Evolutionary conservation across 2,329 filamentous ascomycete species (phyloP).

Genomic region (Talaromyces sp.): DNA sequence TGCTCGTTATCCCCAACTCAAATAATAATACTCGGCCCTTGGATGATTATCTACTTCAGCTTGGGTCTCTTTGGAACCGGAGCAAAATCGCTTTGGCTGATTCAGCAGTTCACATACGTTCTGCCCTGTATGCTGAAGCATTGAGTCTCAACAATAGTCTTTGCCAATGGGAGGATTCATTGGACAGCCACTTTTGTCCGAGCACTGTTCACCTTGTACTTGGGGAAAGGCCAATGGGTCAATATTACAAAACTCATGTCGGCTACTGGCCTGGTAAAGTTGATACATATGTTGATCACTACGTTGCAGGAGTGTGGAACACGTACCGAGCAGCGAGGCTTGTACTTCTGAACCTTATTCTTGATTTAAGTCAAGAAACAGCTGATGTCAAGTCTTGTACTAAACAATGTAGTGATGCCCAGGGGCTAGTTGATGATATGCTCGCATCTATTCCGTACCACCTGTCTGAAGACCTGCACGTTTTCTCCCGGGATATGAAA

Average conservation of each 20-base stretch:
- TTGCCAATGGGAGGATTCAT: not conserved
- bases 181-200: not conserved
- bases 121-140: not conserved
- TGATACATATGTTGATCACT: conserved; percentile 3
- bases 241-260: not conserved
- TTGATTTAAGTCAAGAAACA: not conserved
- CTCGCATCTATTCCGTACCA: conserved; percentile 4
- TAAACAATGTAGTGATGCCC: not conserved
- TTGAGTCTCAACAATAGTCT: not conserved
- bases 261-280: conserved; percentile 1
- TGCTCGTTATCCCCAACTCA: not conserved
- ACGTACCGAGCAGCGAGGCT: not conserved
- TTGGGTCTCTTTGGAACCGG: not conserved
- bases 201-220: not conserved
- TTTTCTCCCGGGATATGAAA: not conserved
- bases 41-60: conserved; percentile 1
- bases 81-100: not conserved
- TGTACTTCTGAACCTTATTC: not conserved
- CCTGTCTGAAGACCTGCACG: conserved; percentile 1
- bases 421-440: not conserved
- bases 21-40: not conserved
- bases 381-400: not conserved
- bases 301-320: conserved; percentile 2
- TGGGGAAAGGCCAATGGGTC: not conserved
- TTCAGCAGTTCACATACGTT: not conserved